A percentile compares a stretch with the other conserved stretches of the same genome.
Conservation (phyloP, 805 yeast genomes). For the Schizosaccharomyces osmophilus region DNA sequence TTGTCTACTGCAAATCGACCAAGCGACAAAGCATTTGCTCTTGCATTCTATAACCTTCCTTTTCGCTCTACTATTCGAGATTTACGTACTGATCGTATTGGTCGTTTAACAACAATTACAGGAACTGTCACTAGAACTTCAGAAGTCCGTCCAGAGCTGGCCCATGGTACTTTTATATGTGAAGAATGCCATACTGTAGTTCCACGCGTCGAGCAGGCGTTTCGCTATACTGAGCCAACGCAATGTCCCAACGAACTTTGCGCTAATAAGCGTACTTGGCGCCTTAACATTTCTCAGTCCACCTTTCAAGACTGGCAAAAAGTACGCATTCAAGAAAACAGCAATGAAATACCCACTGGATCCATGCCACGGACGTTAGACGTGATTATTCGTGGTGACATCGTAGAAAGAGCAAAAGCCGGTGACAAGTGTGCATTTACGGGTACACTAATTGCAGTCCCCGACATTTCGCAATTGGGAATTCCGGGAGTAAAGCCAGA, state of each 20-base stretch:
- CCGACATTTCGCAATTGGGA: conserved; percentile 82
- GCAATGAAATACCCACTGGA: conserved; percentile 93
- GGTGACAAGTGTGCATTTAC: conserved; percentile 88
- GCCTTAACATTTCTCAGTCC: conserved; percentile 58
- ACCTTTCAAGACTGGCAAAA: conserved; percentile 92
- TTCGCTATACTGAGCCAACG: conserved; percentile 84
- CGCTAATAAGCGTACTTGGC: conserved; percentile 67
- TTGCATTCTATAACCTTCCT: conserved; percentile 72
- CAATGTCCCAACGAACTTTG: conserved; percentile 74
- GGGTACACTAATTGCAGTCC: conserved; percentile 83
- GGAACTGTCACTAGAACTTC: conserved; percentile 93
- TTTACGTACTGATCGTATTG: conserved; percentile 69
- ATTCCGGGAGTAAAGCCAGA: conserved; percentile 85
- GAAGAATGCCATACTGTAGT: conserved; percentile 65
- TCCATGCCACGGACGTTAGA: conserved; percentile 91
- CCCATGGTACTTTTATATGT: conserved; percentile 67
- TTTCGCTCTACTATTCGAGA: conserved; percentile 67
- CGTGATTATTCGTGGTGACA: conserved; percentile 74
- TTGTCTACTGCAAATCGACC: neutral
- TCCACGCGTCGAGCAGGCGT: conserved; percentile 76
- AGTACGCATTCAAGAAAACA: conserved; percentile 81
- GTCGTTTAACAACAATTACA: conserved; percentile 55
- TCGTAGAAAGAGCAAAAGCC: conserved; percentile 88
- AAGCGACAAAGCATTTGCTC: conserved; percentile 54
- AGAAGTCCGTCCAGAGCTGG: conserved; percentile 87